Evolutionary conservation across 169 alveolate species (phyloP).

Genomic region (Plasmodium billcollinsi): DNA sequence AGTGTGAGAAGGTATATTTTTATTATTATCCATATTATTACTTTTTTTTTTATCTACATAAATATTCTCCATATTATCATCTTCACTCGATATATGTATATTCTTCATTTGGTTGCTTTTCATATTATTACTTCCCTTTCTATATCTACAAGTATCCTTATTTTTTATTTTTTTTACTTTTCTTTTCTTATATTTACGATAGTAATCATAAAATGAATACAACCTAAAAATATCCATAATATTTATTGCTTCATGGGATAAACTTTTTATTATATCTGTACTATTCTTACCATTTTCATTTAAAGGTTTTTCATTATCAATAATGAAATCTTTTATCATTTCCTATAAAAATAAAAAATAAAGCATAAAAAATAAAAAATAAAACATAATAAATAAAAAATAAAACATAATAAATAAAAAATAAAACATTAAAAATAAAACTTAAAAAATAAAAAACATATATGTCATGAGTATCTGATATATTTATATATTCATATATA

Average conservation of each 20-base stretch:
- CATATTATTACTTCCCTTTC: background rate
- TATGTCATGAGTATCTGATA: no score
- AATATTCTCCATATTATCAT: no score
- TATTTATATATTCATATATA: no score
- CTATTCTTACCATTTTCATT: slow-evolving; percentile 1
- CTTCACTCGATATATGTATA: no score
- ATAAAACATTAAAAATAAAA: background rate
- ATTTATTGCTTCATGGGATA: slow-evolving; percentile 19
- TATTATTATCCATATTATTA: background rate
- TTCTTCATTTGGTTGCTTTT: background rate
- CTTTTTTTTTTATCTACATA: background rate
- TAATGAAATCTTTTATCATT: background rate
- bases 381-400: background rate
- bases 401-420: no score
- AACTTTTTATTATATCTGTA: background rate
- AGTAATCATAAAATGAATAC: slow-evolving; percentile 36
- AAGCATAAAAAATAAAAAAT: background rate
- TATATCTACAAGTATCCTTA: background rate
- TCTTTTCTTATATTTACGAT: slow-evolving; percentile 23
- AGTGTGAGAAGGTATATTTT: background rate
- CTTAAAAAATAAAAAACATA: no score
- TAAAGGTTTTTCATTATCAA: background rate
- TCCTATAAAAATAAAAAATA: background rate
- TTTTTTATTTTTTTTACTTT: slow-evolving; percentile 8
- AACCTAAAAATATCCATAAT: slow-evolving; percentile 30